Base-by-base conservation (phyloP, 108 stramenopile genomes). In the Cyclotella baltica region DNA sequence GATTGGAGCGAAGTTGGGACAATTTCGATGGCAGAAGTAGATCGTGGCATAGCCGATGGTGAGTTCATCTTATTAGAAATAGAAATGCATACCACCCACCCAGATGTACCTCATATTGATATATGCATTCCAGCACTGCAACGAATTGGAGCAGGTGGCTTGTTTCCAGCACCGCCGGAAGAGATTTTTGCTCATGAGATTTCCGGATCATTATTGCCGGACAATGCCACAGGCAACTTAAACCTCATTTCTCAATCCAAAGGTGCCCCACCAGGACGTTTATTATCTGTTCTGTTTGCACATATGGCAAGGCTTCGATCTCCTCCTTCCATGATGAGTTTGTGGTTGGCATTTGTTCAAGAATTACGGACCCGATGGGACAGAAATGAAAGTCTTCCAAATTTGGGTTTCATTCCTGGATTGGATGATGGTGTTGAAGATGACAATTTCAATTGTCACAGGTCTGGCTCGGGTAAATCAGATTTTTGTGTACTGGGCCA, bases 211-310 rank as follows among this genome's bases (percentile, higher is more conserved):
- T n/a, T n/a, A n/a, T n/a, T n/a, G 78, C 48, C 16, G 15, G 23
- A 34, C 15, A 46, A 67, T 62, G 64, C 28, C 18, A 46, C 22
- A 11, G 18, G 16, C 70, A 66, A 27, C 22, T 46, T 43, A 38
- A 18, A 15, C 38, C 29, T 38, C 64, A 36, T 65, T 33, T 22
- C 87, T 34, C 71, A 88, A 59, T 61, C 40, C 46, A 91, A 90
- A 76, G 83, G 88, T 19, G 85, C 92, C 33, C 90, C 90, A 19
- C 85, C 78, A 56, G 95, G 95, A n/a, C 87, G 95, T 11, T 85
- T 96, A 16, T 58, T 96, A n/a, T 93, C 92, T 0, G 56, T 96
- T 52, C 77, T 96, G n/a, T 96, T 89, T 81, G 86, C 83, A n/a
- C 88, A 89, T 28, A 91, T 93, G 88, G 83, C 91, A 37, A 77